These are phyloP conservation scores for Trichocomaceae sp. DNA, from an alignment of 2,329 filamentous ascomycete species.

Conservation along the genomic window DNA sequence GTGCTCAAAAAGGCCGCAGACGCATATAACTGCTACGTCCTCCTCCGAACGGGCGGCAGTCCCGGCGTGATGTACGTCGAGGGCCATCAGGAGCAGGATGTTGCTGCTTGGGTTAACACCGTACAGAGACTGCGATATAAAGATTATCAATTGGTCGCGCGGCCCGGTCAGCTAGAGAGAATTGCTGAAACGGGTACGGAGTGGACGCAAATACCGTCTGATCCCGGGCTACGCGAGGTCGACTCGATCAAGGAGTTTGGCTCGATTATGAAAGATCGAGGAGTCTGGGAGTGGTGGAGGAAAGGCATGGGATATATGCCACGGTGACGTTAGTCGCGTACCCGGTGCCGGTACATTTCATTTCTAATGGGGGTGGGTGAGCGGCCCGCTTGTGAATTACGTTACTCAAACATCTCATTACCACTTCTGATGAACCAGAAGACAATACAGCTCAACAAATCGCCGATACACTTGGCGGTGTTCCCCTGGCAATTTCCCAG, in stretches of 20 bases:
- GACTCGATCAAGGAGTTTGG: constrained; percentile 61
- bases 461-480: too few species aligned
- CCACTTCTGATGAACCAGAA: too few species aligned
- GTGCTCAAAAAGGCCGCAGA: constrained; percentile 59
- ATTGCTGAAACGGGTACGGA: constrained; percentile 9
- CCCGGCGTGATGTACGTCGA: constrained; percentile 77
- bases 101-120: constrained; percentile 57
- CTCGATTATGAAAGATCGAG: constrained; percentile 52
- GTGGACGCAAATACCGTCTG: constrained; percentile 3
- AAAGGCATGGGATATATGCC: constrained; percentile 53
- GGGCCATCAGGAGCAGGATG: constrained; percentile 46
- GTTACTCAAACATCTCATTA: too few species aligned
- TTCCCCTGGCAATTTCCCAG: too few species aligned
- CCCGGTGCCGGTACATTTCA: too few species aligned
- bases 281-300: constrained; percentile 60
- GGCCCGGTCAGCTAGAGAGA: constrained; percentile 39
- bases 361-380: too few species aligned
- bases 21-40: constrained; percentile 54
- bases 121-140: constrained; percentile 65
- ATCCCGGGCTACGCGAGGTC: constrained; percentile 48
- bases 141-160: constrained; percentile 59
- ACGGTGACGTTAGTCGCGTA: background rate
- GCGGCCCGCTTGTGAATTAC: too few species aligned
- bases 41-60: constrained; percentile 60
- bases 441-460: too few species aligned